Evolutionary conservation across 2,329 filamentous ascomycete species (phyloP).

Genomic region (Talaromyces sp.): DNA sequence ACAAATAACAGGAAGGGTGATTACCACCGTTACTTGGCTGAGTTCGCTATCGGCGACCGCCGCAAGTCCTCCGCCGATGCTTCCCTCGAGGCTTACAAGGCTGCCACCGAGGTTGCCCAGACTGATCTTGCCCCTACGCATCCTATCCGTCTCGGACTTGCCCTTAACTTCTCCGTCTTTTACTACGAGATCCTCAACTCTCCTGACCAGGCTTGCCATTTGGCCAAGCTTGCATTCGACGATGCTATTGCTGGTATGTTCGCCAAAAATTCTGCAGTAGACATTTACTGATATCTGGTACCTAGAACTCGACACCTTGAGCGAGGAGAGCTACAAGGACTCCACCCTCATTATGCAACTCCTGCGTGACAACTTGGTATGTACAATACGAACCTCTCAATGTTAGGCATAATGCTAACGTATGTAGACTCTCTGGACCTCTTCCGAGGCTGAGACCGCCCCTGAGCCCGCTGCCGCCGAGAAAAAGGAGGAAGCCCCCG

Average conservation of each 20-base stretch:
- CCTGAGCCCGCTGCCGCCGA: conserved; percentile 48
- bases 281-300: conserved; percentile 22
- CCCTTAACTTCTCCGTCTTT: conserved; percentile 96
- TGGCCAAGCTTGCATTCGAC: conserved; percentile 93
- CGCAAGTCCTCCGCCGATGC: conserved; percentile 92
- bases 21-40: conserved; percentile 97
- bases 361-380: conserved; percentile 90
- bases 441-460: conserved; percentile 88
- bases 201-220: conserved; percentile 95
- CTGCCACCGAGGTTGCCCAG: conserved; percentile 82
- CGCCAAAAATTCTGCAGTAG: background rate
- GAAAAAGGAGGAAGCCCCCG: conserved; percentile 43
- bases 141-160: conserved; percentile 87
- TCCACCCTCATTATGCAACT: conserved; percentile 99
- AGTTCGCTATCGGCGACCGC: conserved; percentile 91
- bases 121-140: conserved; percentile 87
- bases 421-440: conserved; percentile 92
- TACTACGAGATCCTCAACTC: conserved; percentile 99
- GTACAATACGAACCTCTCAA: conserved; percentile 27
- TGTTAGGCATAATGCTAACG: conserved; percentile 26
- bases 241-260: conserved; percentile 82
- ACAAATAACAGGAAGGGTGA: conserved; percentile 79
- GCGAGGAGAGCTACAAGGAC: conserved; percentile 99
- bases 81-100: conserved; percentile 96
- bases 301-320: conserved; percentile 87